Evolutionary conservation across 2,329 filamentous ascomycete species (phyloP).

Genomic region (Monascus ruber): DNA sequence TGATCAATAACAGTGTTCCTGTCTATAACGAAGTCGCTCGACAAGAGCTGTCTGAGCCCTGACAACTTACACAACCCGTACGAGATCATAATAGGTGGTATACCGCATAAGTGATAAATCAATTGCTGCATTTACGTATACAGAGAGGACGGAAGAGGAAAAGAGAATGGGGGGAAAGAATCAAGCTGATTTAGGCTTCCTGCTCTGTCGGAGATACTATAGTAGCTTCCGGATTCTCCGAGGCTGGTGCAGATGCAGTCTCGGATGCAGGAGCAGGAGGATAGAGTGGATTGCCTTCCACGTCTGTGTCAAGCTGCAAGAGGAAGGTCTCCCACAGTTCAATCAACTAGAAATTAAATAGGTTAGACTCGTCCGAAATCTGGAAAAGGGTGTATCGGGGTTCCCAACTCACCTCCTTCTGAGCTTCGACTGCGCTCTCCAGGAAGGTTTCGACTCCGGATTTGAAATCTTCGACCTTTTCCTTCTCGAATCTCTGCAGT

Average conservation of each 20-base stretch:
- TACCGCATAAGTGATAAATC: no score
- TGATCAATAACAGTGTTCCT: no score
- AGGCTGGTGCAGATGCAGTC: constrained; percentile 8
- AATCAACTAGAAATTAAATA: constrained; percentile 45
- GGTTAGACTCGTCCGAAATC: no score
- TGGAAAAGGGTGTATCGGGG: no score
- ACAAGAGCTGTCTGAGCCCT: no score
- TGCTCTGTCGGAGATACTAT: constrained; percentile 7
- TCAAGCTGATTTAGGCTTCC: constrained; percentile 6
- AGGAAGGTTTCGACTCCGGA: constrained; percentile 94
- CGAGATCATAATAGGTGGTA: no score
- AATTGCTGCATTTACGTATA: no score
- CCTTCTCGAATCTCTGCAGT: constrained; percentile 84
- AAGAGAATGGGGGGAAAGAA: no score
- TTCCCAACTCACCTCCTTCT: constrained; percentile 70
- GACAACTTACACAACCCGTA: no score
- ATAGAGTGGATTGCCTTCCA: constrained; percentile 53
- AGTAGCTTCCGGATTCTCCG: constrained; percentile 5
- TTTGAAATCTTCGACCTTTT: constrained; percentile 99
- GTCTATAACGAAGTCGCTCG: no score
- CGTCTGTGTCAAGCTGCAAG: constrained; percentile 87
- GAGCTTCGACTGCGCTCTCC: constrained; percentile 91
- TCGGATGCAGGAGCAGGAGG: constrained; percentile 15
- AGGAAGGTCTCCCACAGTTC: constrained; percentile 99
- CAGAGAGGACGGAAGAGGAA: no score